A percentile compares a stretch with the other conserved stretches of the same genome.
Conservation (phyloP, 768 basidiomycete genomes). For the Boletus rex-veris region DNA sequence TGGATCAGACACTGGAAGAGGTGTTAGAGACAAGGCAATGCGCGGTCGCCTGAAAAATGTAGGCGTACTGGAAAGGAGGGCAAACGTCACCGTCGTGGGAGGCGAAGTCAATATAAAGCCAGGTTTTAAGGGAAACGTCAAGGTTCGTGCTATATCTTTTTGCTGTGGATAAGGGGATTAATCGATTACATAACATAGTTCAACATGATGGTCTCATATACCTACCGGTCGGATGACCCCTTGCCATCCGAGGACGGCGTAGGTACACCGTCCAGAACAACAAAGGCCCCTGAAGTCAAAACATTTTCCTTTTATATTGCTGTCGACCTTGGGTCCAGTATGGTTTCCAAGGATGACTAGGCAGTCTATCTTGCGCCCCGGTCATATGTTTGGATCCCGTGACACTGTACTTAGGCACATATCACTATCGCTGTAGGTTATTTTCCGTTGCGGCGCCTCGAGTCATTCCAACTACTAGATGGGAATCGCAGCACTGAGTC, state of each 20-base stretch:
- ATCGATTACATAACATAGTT: conserved; percentile 50
- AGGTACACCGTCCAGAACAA: conserved; percentile 41
- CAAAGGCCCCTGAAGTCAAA: conserved; percentile 67
- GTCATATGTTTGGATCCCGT: background rate
- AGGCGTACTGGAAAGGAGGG: conserved; percentile 83
- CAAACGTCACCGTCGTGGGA: conserved; percentile 84
- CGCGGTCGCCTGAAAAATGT: conserved; percentile 54
- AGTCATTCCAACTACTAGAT: background rate
- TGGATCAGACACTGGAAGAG: conserved; percentile 33
- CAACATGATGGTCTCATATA: conserved; percentile 91
- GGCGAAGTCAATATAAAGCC: conserved; percentile 86
- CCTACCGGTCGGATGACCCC: conserved; percentile 88
- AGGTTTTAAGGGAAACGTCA: conserved; percentile 72
- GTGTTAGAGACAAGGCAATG: conserved; percentile 44
- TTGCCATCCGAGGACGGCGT: conserved; percentile 61
- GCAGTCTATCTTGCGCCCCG: background rate
- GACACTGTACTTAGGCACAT: background rate
- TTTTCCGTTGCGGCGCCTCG: background rate
- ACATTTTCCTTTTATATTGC: conserved; percentile 89
- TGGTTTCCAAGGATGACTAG: conserved; percentile 60
- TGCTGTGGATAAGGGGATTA: background rate
- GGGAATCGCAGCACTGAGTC: background rate
- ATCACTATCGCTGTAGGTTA: background rate
- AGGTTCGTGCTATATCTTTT: conserved; percentile 57
- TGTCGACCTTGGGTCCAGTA: conserved; percentile 72